These are phyloP conservation scores for Raphanus raphanistrum DNA, from an alignment of 345 rosid genomes.

Conservation along the genomic window DNA sequence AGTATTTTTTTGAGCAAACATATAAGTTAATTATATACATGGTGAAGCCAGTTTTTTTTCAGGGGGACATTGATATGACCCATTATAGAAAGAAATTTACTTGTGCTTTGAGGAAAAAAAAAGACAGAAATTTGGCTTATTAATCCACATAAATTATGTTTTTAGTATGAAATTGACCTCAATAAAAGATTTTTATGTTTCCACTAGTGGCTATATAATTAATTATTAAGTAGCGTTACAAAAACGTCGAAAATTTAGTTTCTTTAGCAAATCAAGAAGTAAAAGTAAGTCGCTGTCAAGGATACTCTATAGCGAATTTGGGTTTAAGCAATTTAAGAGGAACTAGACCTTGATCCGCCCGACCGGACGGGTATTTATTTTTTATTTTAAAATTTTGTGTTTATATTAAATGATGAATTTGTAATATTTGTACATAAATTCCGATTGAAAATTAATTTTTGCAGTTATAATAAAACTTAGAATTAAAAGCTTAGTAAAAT, in stretches of 20 bases:
- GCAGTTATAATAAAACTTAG: too few species aligned
- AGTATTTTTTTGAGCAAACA: too few species aligned
- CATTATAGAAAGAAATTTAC: background rate
- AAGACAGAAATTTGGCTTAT: background rate
- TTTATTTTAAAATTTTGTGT: too few species aligned
- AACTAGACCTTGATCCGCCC: too few species aligned
- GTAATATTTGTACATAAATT: too few species aligned
- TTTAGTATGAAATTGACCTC: background rate
- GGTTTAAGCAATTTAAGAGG: background rate
- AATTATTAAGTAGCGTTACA: constrained; percentile 2
- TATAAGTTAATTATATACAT: background rate
- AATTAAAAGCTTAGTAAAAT: too few species aligned
- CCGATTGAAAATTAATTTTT: too few species aligned
- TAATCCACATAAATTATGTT: background rate
- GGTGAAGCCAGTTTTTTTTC: too few species aligned
- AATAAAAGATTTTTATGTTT: background rate
- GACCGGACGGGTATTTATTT: too few species aligned
- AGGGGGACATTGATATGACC: too few species aligned
- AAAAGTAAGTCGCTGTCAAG: background rate
- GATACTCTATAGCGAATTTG: background rate
- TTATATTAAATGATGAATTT: too few species aligned
- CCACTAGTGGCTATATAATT: background rate
- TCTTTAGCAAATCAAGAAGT: background rate
- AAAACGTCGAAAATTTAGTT: background rate
- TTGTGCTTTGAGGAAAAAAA: background rate